Evolutionary conservation across 106 monocot species (phyloP), one percentile per base, ranked within the genome.

Genomic region (Platanthera guangdongensis): DNA sequence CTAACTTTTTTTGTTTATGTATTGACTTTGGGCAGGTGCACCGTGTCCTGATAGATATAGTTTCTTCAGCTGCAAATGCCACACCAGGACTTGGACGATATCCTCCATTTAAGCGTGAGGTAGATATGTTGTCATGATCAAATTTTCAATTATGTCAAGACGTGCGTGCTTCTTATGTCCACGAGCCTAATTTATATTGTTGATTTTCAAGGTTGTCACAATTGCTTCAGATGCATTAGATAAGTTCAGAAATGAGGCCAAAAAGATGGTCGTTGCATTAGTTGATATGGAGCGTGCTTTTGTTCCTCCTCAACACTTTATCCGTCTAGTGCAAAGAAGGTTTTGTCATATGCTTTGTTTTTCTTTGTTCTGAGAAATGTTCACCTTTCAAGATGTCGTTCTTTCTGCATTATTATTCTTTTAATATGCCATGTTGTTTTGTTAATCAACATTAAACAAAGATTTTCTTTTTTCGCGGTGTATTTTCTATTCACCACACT

Each of bases 251-350:
- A 88, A 50, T 82, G 91, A 91, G 71, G 85, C 91, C 8, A 91
- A 88, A 80, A 96, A 90, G 77, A 96, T 96, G 95, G 95, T 96
- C 10, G 86, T 96, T 81, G 95, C 95, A 64, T 81, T 96, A 64
- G 90, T 96, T 83, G 95, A 96, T 82, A 96, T 96, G 95, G 95
- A 96, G 74, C 90, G 95, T 76, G 95, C 89, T 68, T 96, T 90
- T 91, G 95, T 96, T 82, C 95, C 95, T 71, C 95, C 95, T 74
- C 91, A 91, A 67, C 91, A 91, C 68, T 91, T 91, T 63, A 91
- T 91, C 73, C 91, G 91, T 25, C 73, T 91, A 73, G 91, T 91
- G 21, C 91, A 91, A 55, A 85, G 86, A 54, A 91, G 91, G 91
- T 89, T 79, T 69, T 59, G 72, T 81, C 32, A 65, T 32, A 32